A percentile compares a stretch with the other conserved stretches of the same genome.
Conservation (phyloP, 2,329 filamentous ascomycete genomes). For the Fusarium globosum region DNA sequence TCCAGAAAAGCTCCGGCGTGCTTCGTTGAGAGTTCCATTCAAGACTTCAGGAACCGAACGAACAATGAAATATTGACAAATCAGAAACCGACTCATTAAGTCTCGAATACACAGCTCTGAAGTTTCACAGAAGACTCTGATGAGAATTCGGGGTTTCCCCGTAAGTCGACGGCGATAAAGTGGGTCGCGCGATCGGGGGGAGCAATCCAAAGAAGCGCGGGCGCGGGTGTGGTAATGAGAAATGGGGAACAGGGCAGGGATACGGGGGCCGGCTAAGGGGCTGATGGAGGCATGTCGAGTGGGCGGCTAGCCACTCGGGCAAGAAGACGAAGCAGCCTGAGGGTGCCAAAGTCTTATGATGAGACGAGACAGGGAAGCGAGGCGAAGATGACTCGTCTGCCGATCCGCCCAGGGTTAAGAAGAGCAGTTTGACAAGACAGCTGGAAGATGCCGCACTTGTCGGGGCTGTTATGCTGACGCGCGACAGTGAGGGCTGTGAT, state of each 20-base stretch:
- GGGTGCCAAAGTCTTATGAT: slow-evolving; percentile 29
- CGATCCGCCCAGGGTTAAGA: slow-evolving; percentile 29
- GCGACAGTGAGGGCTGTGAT: slow-evolving; percentile 7
- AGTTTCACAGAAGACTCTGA: slow-evolving; percentile 1
- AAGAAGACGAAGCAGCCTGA: slow-evolving; percentile 29
- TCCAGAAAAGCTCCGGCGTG: background rate
- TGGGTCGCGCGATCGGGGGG: slow-evolving; percentile 36
- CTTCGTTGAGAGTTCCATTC: background rate
- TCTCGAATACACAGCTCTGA: background rate
- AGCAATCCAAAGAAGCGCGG: slow-evolving; percentile 25
- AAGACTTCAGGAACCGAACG: background rate
- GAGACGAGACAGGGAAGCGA: slow-evolving; percentile 32
- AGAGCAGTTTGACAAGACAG: background rate
- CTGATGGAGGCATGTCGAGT: slow-evolving; percentile 28
- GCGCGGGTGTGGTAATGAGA: slow-evolving; percentile 33
- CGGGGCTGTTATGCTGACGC: background rate
- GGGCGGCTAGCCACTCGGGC: slow-evolving; percentile 34
- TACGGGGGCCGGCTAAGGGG: slow-evolving; percentile 22
- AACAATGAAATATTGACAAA: background rate
- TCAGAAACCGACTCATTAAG: background rate
- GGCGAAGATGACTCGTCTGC: slow-evolving; percentile 30
- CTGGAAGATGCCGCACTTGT: background rate
- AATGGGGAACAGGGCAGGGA: slow-evolving; percentile 33
- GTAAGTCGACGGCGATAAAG: slow-evolving; percentile 42
- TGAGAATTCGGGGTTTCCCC: slow-evolving; percentile 34